These are phyloP conservation scores for Capsella rubella DNA, from an alignment of 441 rosid species.

Conservation along the genomic window DNA sequence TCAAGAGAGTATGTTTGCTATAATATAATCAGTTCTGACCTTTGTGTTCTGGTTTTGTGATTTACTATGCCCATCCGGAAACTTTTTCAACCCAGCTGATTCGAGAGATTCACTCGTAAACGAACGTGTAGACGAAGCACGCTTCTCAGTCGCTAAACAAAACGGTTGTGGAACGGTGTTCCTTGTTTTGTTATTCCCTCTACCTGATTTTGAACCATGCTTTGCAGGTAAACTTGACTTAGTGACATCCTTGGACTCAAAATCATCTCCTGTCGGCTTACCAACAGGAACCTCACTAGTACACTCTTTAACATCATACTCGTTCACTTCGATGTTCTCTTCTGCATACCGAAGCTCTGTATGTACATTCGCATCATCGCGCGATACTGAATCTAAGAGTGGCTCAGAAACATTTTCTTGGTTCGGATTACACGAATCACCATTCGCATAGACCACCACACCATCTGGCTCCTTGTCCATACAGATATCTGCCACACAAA, in stretches of 20 bases:
- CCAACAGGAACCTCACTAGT: conserved; percentile 60
- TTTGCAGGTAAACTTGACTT: conserved; percentile 49
- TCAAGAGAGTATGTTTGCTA: background rate
- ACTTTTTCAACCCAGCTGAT: conserved; percentile 47
- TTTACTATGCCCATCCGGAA: conserved; percentile 49
- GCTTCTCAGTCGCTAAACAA: conserved; percentile 88
- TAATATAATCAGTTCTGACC: background rate
- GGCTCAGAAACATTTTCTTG: conserved; percentile 54
- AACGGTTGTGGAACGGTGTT: conserved; percentile 95
- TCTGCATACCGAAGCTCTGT: conserved; percentile 57
- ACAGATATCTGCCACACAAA: conserved; percentile 67
- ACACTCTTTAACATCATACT: conserved; percentile 89
- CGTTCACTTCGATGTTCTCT: conserved; percentile 67
- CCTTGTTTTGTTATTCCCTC: conserved; percentile 58
- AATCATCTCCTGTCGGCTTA: conserved; percentile 26
- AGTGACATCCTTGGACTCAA: conserved; percentile 40
- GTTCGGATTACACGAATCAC: conserved; percentile 52
- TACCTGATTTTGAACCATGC: conserved; percentile 54
- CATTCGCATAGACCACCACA: conserved; percentile 58
- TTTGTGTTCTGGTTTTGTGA: conserved; percentile 32
- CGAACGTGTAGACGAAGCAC: conserved; percentile 76
- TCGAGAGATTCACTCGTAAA: conserved; percentile 51
- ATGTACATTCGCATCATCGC: conserved; percentile 56
- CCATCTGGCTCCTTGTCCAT: conserved; percentile 87
- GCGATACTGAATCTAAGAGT: conserved; percentile 53